Percentiles rank a stretch among this genome's conserved stretches.
Conservation (phyloP, 441 rosid species). For the Erodium moschatum region DNA sequence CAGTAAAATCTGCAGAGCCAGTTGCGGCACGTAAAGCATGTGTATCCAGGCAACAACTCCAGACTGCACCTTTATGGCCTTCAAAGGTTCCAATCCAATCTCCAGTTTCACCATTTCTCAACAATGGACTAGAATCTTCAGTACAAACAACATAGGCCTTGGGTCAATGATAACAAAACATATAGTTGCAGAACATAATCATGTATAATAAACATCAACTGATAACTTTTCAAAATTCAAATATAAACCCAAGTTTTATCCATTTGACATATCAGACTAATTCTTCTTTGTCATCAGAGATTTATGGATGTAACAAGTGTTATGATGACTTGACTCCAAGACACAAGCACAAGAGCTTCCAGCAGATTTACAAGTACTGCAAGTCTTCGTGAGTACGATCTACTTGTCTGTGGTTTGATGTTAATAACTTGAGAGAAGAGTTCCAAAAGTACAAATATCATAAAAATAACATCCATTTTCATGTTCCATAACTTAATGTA, state of each 20-base stretch:
- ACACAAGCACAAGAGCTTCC: not conserved
- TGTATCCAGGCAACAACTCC: constrained; percentile 88
- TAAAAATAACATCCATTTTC: not conserved
- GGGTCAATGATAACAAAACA: not conserved
- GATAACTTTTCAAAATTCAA: not conserved
- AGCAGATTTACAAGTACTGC: not conserved
- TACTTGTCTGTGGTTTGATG: not conserved
- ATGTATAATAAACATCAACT: not conserved
- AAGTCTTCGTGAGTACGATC: not conserved
- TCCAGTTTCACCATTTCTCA: constrained; percentile 96
- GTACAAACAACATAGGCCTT: constrained; percentile 12
- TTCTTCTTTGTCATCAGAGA: not conserved
- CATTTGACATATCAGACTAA: not conserved
- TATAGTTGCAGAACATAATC: not conserved
- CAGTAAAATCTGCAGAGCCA: constrained; percentile 86
- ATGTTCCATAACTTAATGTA: not conserved
- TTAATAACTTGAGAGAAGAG: not conserved
- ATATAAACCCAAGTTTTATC: not conserved
- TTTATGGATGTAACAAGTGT: not conserved
- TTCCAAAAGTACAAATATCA: not conserved
- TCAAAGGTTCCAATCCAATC: constrained; percentile 97
- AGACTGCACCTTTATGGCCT: constrained; percentile 96
- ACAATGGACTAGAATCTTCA: constrained; percentile 81
- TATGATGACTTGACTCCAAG: not conserved
- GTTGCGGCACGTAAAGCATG: constrained; percentile 85